Base-by-base conservation (phyloP, 768 basidiomycete species). In the Tulasnella sp. region DNA sequence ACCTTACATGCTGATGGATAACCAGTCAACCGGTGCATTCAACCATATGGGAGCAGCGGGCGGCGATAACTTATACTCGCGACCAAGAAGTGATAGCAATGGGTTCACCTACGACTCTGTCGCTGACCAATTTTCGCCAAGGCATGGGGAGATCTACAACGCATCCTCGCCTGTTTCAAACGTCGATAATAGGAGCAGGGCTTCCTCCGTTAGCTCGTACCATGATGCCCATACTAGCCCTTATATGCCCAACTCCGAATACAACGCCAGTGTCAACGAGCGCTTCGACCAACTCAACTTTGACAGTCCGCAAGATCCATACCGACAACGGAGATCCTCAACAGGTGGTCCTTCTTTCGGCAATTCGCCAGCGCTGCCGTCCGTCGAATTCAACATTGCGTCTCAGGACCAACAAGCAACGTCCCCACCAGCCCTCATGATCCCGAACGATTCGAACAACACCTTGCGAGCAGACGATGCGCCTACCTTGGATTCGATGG, bases 391-490 rank as follows among this genome's bases (percentile, higher is more conserved):
- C 34, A 38, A 19, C 34, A 55, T 42, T 27, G 27, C 54, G 19
- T 45, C 54, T 34, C 38, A 38, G 34, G 44, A n/a, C 29, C 54
- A 53, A 41, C 83, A 87, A 64, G 73, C 85, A 1, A 79, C 79
- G 52, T 85, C 83, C 0, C 87, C 87, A 4, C 79, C 80, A 5
- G 71, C 75, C 59, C 73, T 81, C 4, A 66, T 78, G 60, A 80
- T 81, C 69, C 82, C 86, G 10, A 51, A 17, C 49, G 62, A 63
- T 8, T 10, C 59, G 7, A 38, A 38, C 34, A 15, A 5, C 15
- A 38, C 34, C 34, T 15, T 38, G 34, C 34, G 34, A 7, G 15
- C 34, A 7, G 34, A 15, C 7, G 34, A 38, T 7, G 5, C 34
- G 15, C 34, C 34, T 38, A 15, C 34, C 15, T 15, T 38, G 34